A percentile compares a stretch with the other conserved stretches of the same genome.
phyloP scores from a whole-genome alignment of 495 filamentous ascomycete genomes.

The Glonium stellatum region DNA sequence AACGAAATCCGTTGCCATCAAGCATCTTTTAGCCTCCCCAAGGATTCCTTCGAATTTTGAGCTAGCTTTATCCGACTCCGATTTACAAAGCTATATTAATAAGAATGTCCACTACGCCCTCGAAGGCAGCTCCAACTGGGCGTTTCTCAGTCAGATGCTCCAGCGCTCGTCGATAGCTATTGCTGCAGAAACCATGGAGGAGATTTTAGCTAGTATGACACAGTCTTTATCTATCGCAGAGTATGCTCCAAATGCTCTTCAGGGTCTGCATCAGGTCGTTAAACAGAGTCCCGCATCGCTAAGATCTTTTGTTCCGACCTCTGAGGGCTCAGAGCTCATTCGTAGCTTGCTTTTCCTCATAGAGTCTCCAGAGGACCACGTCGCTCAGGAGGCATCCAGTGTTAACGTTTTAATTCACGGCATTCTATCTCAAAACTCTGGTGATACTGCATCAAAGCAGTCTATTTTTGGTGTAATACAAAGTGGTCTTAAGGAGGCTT shows the following conservation, averaged over 20 bases:
- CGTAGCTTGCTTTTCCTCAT: slow-evolving; percentile 51
- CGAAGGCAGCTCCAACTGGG: slow-evolving; percentile 25
- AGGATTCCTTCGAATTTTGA: slow-evolving; percentile 20
- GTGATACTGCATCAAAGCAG: slow-evolving; percentile 13
- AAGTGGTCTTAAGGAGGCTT: slow-evolving; percentile 45
- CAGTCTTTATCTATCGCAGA: slow-evolving; percentile 32
- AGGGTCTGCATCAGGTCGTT: slow-evolving; percentile 33
- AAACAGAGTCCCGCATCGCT: slow-evolving; percentile 30
- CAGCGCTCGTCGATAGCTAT: slow-evolving; percentile 21
- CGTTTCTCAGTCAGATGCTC: slow-evolving; percentile 21
- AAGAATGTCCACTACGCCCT: slow-evolving; percentile 14
- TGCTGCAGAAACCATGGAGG: slow-evolving; percentile 20
- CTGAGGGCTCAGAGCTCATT: slow-evolving; percentile 47
- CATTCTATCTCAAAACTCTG: slow-evolving; percentile 7
- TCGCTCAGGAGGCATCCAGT: slow-evolving; percentile 45
- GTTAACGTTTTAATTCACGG: slow-evolving; percentile 31
- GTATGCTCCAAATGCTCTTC: slow-evolving; percentile 27
- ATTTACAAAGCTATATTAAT: slow-evolving; percentile 33
- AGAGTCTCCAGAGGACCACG: slow-evolving; percentile 49
- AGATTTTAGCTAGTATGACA: slow-evolving; percentile 32
- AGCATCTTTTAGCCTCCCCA: slow-evolving; percentile 32
- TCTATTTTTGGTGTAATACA: slow-evolving; percentile 45
- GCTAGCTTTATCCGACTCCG: slow-evolving; percentile 14
- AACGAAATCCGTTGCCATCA: slow-evolving; percentile 29
- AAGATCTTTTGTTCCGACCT: slow-evolving; percentile 27